Conservation (phyloP, 2,329 filamentous ascomycete species). For the Cladosporium phlei region DNA sequence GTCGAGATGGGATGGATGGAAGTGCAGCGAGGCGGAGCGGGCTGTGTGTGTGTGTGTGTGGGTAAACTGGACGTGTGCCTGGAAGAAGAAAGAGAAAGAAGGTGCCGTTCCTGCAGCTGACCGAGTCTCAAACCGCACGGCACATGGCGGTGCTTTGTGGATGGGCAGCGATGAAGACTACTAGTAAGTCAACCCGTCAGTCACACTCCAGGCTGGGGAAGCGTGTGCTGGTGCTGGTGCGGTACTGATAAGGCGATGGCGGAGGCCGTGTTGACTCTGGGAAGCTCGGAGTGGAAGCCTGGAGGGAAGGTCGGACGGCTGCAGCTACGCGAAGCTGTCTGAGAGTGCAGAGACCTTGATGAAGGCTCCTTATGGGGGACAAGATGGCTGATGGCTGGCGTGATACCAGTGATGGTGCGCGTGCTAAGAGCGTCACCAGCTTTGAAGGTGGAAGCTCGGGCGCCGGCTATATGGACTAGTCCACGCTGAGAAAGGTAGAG, state of each 20-base stretch:
- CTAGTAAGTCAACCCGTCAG: slow-evolving; percentile 10
- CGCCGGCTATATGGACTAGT: no score
- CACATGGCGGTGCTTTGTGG: slow-evolving; percentile 12
- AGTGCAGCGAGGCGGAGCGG: background rate
- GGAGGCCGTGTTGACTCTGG: background rate
- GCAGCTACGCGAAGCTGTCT: slow-evolving; percentile 9
- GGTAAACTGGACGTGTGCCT: background rate
- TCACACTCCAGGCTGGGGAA: slow-evolving; percentile 1
- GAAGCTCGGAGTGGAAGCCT: background rate
- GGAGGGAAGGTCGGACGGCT: background rate
- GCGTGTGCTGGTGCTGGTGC: no score
- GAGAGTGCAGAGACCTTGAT: slow-evolving; percentile 7
- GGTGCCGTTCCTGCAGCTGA: slow-evolving; percentile 11
- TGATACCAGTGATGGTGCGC: background rate
- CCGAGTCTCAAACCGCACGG: slow-evolving; percentile 10
- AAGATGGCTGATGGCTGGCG: background rate
- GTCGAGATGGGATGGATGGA: background rate
- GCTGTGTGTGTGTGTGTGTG: background rate
- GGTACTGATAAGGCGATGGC: slow-evolving; percentile 14
- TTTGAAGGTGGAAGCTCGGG: no score
- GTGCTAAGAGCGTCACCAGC: background rate
- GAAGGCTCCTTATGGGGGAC: background rate
- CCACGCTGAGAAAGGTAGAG: no score
- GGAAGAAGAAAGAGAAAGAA: no score
- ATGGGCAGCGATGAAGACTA: slow-evolving; percentile 7